These are phyloP conservation scores for Actinomucor elegans DNA, from an alignment of 371 early-diverging fungal genomes.

Conservation along the genomic window DNA sequence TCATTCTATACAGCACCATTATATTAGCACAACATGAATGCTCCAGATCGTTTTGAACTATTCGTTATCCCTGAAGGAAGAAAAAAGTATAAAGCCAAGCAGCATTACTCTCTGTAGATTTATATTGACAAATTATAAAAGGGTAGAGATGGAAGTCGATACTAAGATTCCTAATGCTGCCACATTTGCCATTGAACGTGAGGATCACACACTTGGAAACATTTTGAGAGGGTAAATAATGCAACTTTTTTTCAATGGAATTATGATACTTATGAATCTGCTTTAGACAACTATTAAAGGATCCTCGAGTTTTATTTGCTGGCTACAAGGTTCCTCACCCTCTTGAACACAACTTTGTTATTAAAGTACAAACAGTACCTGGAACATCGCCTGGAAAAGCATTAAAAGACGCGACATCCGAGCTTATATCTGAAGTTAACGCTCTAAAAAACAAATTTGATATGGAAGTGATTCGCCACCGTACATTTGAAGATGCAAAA, in stretches of 20 bases:
- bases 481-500: slow-evolving; percentile 48
- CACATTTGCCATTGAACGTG: slow-evolving; percentile 89
- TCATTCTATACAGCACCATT: neutral
- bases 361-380: slow-evolving; percentile 91
- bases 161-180: slow-evolving; percentile 94
- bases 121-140: no score
- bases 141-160: slow-evolving; percentile 84
- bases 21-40: slow-evolving; percentile 66
- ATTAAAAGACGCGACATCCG: slow-evolving; percentile 74
- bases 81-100: slow-evolving; percentile 81
- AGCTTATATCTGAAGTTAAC: slow-evolving; percentile 77
- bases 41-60: slow-evolving; percentile 88
- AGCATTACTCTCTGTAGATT: no score
- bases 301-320: slow-evolving; percentile 93
- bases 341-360: slow-evolving; percentile 85
- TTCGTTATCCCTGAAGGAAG: slow-evolving; percentile 90
- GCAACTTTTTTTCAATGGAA: neutral
- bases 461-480: slow-evolving; percentile 54
- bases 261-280: neutral
- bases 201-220: slow-evolving; percentile 98
- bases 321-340: slow-evolving; percentile 99
- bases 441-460: slow-evolving; percentile 86
- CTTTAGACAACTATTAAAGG: slow-evolving; percentile 81
- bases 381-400: slow-evolving; percentile 84
- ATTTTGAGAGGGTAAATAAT: slow-evolving; percentile 79